Percentiles rank a stretch among this genome's conserved stretches.
These are phyloP conservation scores for Ophiosphaerella herpotricha DNA, from an alignment of 2,329 filamentous ascomycete genomes.

Conservation along the genomic window DNA sequence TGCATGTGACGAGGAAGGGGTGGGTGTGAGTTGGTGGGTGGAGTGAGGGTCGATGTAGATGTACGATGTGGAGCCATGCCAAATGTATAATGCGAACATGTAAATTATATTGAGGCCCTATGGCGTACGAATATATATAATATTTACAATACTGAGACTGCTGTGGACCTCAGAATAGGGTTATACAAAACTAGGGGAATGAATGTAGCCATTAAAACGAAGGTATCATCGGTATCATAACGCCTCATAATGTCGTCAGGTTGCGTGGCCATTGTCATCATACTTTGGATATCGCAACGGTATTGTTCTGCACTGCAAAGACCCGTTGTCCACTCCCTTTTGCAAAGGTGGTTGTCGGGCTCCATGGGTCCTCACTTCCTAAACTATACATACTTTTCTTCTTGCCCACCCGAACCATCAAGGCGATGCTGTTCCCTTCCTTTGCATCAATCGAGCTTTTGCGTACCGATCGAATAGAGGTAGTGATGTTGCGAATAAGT, in stretches of 20 bases:
- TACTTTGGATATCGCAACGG: background rate
- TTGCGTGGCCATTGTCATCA: background rate
- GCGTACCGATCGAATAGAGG: slow-evolving; percentile 20
- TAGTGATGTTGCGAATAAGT: slow-evolving; percentile 42
- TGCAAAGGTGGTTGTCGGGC: slow-evolving; percentile 20
- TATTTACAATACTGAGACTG: too few relatives aligned
- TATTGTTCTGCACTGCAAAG: slow-evolving; percentile 12
- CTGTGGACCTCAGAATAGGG: too few relatives aligned
- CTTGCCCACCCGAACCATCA: slow-evolving; percentile 18
- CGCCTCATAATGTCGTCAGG: background rate
- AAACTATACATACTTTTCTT: slow-evolving; percentile 14
- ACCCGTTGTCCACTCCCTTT: slow-evolving; percentile 19
- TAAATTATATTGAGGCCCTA: too few relatives aligned
- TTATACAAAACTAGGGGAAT: too few relatives aligned
- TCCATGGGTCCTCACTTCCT: slow-evolving; percentile 21
- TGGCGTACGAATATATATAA: too few relatives aligned
- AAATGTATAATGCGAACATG: too few relatives aligned
- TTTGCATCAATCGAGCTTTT: slow-evolving; percentile 11
- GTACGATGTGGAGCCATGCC: too few relatives aligned
- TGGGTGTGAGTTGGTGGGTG: background rate
- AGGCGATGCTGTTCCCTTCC: slow-evolving; percentile 15
- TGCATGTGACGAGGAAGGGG: slow-evolving; percentile 7
- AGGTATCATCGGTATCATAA: background rate
- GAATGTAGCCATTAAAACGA: background rate
- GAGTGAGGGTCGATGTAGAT: too few relatives aligned